These are phyloP conservation scores for Cymodocea nodosa DNA, from an alignment of 116 monocot species.

Conservation along the genomic window DNA sequence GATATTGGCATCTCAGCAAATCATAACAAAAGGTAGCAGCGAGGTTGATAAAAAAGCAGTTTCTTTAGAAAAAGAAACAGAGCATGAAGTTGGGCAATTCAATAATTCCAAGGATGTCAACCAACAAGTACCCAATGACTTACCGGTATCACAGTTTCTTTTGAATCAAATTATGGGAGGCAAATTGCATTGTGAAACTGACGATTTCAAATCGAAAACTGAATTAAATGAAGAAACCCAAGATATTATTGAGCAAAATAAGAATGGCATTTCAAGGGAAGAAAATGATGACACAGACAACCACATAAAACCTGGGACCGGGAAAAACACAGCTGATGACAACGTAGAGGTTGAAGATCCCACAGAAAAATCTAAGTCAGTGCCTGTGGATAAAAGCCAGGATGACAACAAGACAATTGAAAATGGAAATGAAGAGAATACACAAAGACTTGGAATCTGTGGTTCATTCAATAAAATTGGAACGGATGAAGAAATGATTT, in stretches of 20 bases:
- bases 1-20: slow-evolving; percentile 2
- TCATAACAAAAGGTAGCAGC: not conserved
- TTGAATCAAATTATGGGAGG: not conserved
- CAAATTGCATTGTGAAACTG: not conserved
- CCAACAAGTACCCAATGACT: not conserved
- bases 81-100: not conserved
- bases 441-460: not conserved
- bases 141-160: slow-evolving; percentile 9
- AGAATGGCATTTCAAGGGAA: not conserved
- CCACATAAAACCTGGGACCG: not conserved
- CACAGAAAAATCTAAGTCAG: not conserved
- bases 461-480: not conserved
- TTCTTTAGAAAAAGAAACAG: not conserved
- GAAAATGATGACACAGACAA: not conserved
- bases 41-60: not conserved
- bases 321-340: not conserved
- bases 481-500: not conserved
- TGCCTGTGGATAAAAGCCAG: not conserved
- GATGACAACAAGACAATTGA: not conserved
- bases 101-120: slow-evolving; percentile 1
- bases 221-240: not conserved
- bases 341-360: not conserved
- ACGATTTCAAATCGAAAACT: not conserved
- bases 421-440: not conserved
- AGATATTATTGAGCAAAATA: not conserved